Base-by-base conservation (phyloP, 495 filamentous ascomycete species). In the Cercophora samala region DNA sequence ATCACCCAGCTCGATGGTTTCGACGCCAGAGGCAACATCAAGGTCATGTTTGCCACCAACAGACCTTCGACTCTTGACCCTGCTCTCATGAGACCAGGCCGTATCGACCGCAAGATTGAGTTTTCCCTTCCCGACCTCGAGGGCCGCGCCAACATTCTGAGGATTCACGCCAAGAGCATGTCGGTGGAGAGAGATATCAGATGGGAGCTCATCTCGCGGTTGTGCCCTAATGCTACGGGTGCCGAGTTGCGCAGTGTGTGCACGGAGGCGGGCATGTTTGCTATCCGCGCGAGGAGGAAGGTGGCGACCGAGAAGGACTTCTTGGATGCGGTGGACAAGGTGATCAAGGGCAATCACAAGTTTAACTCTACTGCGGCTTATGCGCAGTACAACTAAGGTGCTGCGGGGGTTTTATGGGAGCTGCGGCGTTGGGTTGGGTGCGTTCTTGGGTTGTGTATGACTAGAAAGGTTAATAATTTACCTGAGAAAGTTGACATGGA, bases 31-130 rank as follows among this genome's bases (percentile, higher is more conserved):
- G 95, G 95, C 74, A 99, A 99, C 80, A 99, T 99, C 84, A 99
- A 99, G 80, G 95, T 99, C 81, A 99, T 99, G 95, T 99, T 99
- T 74, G 95, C 95, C 66, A 99, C 95, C 73, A 99, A 99, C 83
- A 85, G 95, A 67, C 95, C 95, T 1, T 97, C 93, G 6, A 99
- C 94, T 17, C 84, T 99, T 56, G 95, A 99, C 73, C 95, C 95
- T 18, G 95, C 95, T 13, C 85, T 99, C 66, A 97, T 99, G 92
- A 86, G 95, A 77, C 95, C 95, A 11, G 95, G 95, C 42, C 93
- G 95, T 80, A 99, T 99, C 74, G 95, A 99, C 79, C 87, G 95
- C 70, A 99, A 99, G 83, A 98, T 99, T 74, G 95, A 99, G 77
- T 99, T 99, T 84, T 92, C 92, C 3, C 87, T 99, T 5, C 95